These are phyloP conservation scores for Anthoceros angustus DNA, from an alignment of 225 moss, liverwort and hornwort species.

Conservation along the genomic window DNA sequence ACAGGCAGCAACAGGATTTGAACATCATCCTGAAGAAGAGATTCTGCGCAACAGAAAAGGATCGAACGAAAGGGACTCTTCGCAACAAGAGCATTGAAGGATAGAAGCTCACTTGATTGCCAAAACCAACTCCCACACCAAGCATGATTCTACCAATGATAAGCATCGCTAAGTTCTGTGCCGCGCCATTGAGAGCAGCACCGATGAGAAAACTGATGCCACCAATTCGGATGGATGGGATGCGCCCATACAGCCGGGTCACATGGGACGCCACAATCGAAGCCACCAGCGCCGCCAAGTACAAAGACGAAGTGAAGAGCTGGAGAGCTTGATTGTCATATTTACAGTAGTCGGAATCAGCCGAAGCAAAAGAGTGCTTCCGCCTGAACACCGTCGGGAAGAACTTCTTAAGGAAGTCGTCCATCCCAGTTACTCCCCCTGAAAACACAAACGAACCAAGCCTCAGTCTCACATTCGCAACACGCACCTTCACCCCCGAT, in stretches of 20 bases:
- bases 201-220: not conserved
- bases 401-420: not conserved
- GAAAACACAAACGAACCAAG: not conserved
- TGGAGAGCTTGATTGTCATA: conserved; percentile 1
- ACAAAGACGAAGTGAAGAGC: not conserved
- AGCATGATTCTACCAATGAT: not conserved
- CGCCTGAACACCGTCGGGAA: not conserved
- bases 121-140: not conserved
- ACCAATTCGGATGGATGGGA: not conserved
- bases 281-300: not conserved
- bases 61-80: too few species aligned
- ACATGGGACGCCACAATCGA: not conserved
- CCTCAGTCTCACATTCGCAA: not conserved
- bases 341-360: not conserved
- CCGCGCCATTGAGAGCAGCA: not conserved
- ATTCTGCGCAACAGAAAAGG: too few species aligned
- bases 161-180: not conserved
- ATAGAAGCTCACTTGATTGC: not conserved
- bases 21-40: not conserved
- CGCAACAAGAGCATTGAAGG: not conserved
- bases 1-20: not conserved
- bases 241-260: not conserved
- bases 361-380: not conserved
- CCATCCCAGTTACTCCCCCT: not conserved
- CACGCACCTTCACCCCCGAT: not conserved